A percentile compares a stretch with the other conserved stretches of the same genome.
Evolutionary conservation across 2,329 filamentous ascomycete species (phyloP).

Genomic region (Alternaria ethzedia): DNA sequence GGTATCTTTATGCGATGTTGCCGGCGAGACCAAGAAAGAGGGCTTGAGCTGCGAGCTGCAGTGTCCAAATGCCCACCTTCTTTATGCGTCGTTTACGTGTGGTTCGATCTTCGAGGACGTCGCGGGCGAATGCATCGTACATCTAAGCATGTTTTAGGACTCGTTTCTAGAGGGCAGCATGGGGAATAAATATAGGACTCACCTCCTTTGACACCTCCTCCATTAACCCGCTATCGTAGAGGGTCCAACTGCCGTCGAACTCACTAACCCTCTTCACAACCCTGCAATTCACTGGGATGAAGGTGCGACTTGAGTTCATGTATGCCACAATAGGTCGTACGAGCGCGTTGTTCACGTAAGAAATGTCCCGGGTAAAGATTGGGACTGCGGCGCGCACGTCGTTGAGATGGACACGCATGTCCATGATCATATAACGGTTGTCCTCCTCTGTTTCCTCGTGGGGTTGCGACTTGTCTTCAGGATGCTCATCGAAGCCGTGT

Average conservation of each 20-base stretch:
- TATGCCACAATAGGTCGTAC: constrained; percentile 97
- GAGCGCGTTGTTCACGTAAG: constrained; percentile 94
- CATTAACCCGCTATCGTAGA: constrained; percentile 92
- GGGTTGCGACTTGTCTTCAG: constrained; percentile 21
- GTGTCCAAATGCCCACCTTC: constrained; percentile 95
- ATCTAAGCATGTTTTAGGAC: constrained; percentile 57
- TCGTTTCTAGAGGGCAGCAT: not conserved
- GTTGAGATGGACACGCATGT: constrained; percentile 92
- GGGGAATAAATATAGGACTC: constrained; percentile 7
- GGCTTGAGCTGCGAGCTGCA: constrained; percentile 90
- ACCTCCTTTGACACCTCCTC: constrained; percentile 88
- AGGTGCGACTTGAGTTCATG: constrained; percentile 93
- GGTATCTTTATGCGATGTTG: constrained; percentile 62
- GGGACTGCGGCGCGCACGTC: constrained; percentile 92
- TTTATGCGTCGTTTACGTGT: constrained; percentile 85
- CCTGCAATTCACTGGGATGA: constrained; percentile 93
- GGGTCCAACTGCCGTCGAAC: constrained; percentile 94
- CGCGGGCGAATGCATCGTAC: constrained; percentile 90
- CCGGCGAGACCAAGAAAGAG: constrained; percentile 95
- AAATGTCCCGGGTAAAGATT: constrained; percentile 88
- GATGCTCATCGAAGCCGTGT: constrained; percentile 35
- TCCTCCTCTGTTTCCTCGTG: constrained; percentile 55
- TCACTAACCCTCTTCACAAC: constrained; percentile 88
- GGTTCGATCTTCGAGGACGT: constrained; percentile 90
- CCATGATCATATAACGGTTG: constrained; percentile 86